phyloP scores from a whole-genome alignment of 495 filamentous ascomycete species.

The Penicillium maclennaniae region DNA sequence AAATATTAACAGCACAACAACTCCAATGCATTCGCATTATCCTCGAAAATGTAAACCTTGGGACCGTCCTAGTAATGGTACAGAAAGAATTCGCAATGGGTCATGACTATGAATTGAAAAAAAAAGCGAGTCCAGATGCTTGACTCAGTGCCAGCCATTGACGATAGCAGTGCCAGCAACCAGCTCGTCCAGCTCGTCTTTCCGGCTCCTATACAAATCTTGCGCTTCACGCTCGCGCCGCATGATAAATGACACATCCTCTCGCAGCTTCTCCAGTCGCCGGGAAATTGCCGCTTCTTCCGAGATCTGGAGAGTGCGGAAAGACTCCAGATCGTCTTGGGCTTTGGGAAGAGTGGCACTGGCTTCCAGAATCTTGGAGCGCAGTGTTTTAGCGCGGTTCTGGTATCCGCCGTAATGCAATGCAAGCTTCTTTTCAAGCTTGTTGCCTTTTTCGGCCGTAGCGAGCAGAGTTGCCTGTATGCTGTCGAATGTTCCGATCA shows the following conservation, averaged over 20 bases:
- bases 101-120: slow-evolving; percentile 14
- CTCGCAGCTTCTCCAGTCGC: slow-evolving; percentile 69
- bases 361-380: slow-evolving; percentile 76
- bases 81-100: slow-evolving; percentile 17
- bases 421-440: slow-evolving; percentile 89
- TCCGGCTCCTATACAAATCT: slow-evolving; percentile 71
- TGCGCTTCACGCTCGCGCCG: slow-evolving; percentile 86
- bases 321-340: slow-evolving; percentile 66
- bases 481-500: slow-evolving; percentile 45
- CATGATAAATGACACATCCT: slow-evolving; percentile 79
- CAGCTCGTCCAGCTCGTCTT: slow-evolving; percentile 72
- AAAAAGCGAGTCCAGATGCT: background rate
- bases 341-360: slow-evolving; percentile 71
- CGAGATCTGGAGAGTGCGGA: slow-evolving; percentile 67
- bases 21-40: slow-evolving; percentile 13
- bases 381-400: slow-evolving; percentile 75
- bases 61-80: slow-evolving; percentile 20
- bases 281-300: slow-evolving; percentile 72
- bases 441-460: slow-evolving; percentile 74
- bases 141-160: slow-evolving; percentile 46
- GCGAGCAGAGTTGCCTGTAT: slow-evolving; percentile 66
- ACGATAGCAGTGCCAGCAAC: slow-evolving; percentile 34
- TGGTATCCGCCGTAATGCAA: slow-evolving; percentile 88
- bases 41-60: slow-evolving; percentile 12
- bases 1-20: background rate